Base-by-base conservation (phyloP, 192 early-diverging fungal genomes). In the Pilaira anomala region DNA sequence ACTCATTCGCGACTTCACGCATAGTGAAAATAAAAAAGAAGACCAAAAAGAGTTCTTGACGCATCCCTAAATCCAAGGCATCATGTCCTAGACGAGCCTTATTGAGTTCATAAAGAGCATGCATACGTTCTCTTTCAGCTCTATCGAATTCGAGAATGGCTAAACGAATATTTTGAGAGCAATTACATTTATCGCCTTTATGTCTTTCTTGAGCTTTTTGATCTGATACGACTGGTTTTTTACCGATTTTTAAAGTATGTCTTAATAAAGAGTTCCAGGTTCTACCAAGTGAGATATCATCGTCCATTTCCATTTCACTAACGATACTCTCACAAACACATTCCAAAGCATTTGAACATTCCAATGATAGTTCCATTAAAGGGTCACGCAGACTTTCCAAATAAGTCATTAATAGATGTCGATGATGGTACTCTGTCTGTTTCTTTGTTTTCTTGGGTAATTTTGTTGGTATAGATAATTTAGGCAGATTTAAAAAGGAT, bases 11-110 rank as follows among this genome's bases (percentile, higher is more conserved):
- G 25, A 78, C 77, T 30, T 81, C 79, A 0, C 79, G 71, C 48
- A 81, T 57, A 8, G 76, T 75, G 55, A 81, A 81, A 3, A 81
- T 58, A 30, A 81, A 81, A 56, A 78, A 81, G 46, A 81, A 81
- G 24, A 81, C 77, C 24, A 81, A 63, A 36, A 78, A 81, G 4
- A 81, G 33, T 41, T 81, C 79, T 48, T 81, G 76, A 11, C 77
- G 68, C 3, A 73, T 72, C 11, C 72, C 72, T 0, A 68, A 16
- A 51, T 67, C 62, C 12, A 73, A 22, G 6, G 44, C 44, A 5
- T 44, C 48, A n/a, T 54, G 21, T 2, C 25, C n/a, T 9, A 64
- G 21, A 14, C 54, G 53, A 4, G 39, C 56, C 8, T 49, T 40
- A 21, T 59, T 48, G 3, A 39, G 4, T 3, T 54, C 46, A n/a